Percentiles rank a stretch among this genome's conserved stretches.
These are phyloP conservation scores for Hypoxylon sp. DNA, from an alignment of 2,329 filamentous ascomycete species.

Conservation along the genomic window DNA sequence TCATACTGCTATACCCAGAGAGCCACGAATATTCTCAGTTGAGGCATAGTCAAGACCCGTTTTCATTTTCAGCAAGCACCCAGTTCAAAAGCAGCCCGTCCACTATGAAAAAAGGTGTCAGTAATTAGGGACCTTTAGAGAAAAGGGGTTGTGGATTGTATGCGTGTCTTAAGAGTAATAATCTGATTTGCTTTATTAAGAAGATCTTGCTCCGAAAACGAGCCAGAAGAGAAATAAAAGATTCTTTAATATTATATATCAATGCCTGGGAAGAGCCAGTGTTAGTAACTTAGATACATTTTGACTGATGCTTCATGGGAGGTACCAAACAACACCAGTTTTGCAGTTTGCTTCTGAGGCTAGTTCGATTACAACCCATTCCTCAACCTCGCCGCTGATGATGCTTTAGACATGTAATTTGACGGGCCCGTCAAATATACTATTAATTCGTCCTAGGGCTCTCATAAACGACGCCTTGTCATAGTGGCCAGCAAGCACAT, in stretches of 20 bases:
- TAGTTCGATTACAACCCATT: slow-evolving; percentile 21
- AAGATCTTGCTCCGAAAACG: not conserved
- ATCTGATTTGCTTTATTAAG: not conserved
- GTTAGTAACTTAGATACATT: not conserved
- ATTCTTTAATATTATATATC: not conserved
- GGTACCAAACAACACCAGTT: slow-evolving; percentile 11
- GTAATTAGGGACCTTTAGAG: not conserved
- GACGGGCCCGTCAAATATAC: slow-evolving; percentile 9
- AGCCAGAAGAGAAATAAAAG: not conserved
- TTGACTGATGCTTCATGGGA: not conserved
- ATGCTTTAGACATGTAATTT: slow-evolving; percentile 17
- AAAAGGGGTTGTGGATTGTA: not conserved
- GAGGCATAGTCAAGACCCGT: not conserved
- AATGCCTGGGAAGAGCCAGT: not conserved
- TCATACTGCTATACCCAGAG: not conserved
- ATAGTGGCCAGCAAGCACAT: slow-evolving; percentile 5
- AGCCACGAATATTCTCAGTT: not conserved
- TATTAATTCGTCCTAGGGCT: not conserved
- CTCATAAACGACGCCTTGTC: slow-evolving; percentile 6
- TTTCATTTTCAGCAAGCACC: slow-evolving; percentile 14
- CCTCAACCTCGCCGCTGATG: slow-evolving; percentile 23
- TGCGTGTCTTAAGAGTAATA: not conserved
- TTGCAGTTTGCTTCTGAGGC: slow-evolving; percentile 10
- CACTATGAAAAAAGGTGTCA: not conserved
- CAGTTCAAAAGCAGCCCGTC: slow-evolving; percentile 19